Evolutionary conservation across 352 stramenopile species (phyloP).

Genomic region (Aphanomyces euteiches): DNA sequence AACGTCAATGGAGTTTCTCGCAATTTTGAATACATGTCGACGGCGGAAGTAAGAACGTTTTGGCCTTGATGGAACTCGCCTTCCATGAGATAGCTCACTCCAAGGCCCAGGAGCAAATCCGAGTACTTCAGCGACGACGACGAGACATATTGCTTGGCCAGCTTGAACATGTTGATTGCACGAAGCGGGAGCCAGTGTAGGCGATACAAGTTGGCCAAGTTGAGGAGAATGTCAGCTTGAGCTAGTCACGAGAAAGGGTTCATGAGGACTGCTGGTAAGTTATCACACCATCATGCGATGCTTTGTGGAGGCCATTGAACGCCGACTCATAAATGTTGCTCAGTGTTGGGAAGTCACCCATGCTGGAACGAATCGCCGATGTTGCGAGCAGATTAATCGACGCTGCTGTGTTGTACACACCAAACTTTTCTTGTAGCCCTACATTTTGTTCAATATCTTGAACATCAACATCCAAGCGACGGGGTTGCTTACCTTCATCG

Average conservation of each 20-base stretch:
- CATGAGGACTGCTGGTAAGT: background rate
- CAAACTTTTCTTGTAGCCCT: slow-evolving; percentile 25
- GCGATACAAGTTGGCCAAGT: slow-evolving; percentile 29
- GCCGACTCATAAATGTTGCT: slow-evolving; percentile 24
- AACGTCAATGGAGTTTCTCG: background rate
- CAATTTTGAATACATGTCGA: slow-evolving; percentile 16
- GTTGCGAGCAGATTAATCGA: slow-evolving; percentile 27
- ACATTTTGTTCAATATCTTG: background rate
- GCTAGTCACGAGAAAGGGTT: background rate
- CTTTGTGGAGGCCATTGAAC: slow-evolving; percentile 27
- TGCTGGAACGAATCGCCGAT: slow-evolving; percentile 19
- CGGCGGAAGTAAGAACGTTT: background rate
- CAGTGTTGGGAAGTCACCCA: slow-evolving; percentile 18
- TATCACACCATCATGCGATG: background rate
- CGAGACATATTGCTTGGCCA: slow-evolving; percentile 11
- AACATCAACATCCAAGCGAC: background rate
- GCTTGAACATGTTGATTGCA: slow-evolving; percentile 29
- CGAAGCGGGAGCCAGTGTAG: slow-evolving; percentile 26
- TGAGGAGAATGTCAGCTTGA: slow-evolving; percentile 23
- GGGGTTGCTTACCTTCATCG: slow-evolving; percentile 18
- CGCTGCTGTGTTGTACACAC: slow-evolving; percentile 28
- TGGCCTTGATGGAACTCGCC: slow-evolving; percentile 27
- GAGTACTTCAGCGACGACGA: background rate
- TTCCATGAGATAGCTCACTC: slow-evolving; percentile 27
- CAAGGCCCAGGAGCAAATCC: slow-evolving; percentile 20